Conservation (phyloP, 2,329 filamentous ascomycete genomes). For the Fusarium redolens region DNA sequence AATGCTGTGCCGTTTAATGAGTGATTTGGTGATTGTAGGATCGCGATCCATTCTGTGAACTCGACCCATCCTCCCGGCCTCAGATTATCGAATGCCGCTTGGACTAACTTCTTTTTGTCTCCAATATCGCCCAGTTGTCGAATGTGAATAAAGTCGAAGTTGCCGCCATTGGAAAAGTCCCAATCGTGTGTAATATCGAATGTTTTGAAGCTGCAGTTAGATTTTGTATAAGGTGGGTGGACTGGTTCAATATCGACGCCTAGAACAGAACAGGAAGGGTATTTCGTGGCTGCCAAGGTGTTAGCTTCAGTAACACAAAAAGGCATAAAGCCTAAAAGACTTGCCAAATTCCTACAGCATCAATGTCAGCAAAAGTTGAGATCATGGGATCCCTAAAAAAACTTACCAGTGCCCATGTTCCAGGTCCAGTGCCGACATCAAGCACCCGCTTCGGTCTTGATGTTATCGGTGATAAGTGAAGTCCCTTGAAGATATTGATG, state of each 20-base stretch:
- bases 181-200: constrained; percentile 38
- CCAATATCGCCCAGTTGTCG: constrained; percentile 34
- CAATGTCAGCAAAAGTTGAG: constrained; percentile 1
- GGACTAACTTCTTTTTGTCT: constrained; percentile 28
- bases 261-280: constrained; percentile 35
- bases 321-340: neutral
- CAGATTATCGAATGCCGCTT: constrained; percentile 33
- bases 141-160: constrained; percentile 37
- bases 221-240: constrained; percentile 22
- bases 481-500: constrained; percentile 36
- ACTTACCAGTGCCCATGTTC: constrained; percentile 38
- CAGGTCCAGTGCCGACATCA: constrained; percentile 37
- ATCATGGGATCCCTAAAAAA: accelerated
- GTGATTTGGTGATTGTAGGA: constrained; percentile 39
- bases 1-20: constrained; percentile 37
- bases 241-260: constrained; percentile 39
- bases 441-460: constrained; percentile 32
- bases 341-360: constrained; percentile 35
- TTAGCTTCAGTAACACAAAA: constrained; percentile 8
- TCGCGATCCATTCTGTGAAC: constrained; percentile 41
- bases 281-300: constrained; percentile 26
- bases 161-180: constrained; percentile 20
- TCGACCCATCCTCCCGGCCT: constrained; percentile 42
- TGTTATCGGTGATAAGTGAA: constrained; percentile 34
- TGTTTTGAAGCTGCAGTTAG: constrained; percentile 34